Conservation (phyloP, 495 filamentous ascomycete genomes). For the Ramalina peruviana region DNA sequence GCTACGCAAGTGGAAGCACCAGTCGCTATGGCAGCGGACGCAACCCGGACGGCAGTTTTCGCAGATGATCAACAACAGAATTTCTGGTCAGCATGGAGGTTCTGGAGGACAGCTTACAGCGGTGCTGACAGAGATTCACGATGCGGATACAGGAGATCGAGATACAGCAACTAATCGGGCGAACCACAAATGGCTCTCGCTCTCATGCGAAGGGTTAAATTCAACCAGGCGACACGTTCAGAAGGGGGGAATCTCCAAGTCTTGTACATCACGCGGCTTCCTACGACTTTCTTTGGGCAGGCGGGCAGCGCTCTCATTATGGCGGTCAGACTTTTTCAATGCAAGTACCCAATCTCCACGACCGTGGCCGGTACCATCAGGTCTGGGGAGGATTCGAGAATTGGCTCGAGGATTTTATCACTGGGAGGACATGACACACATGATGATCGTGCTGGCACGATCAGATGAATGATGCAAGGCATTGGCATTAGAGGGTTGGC, state of each 20-base stretch:
- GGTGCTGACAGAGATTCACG: constrained; percentile 7
- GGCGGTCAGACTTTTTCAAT: not conserved
- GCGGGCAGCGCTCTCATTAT: not conserved
- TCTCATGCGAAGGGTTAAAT: not conserved
- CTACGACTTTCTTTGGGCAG: not conserved
- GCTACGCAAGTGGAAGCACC: constrained; percentile 33
- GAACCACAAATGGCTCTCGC: constrained; percentile 1
- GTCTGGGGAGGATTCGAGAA: not conserved
- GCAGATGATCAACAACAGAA: constrained; percentile 10
- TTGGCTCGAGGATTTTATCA: not conserved
- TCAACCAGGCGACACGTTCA: not conserved
- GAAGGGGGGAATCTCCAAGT: not conserved
- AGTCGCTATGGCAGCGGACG: constrained; percentile 3
- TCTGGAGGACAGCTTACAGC: constrained; percentile 15
- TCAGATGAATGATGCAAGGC: not conserved
- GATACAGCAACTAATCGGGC: not conserved
- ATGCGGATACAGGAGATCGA: constrained; percentile 12
- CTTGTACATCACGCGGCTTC: not conserved
- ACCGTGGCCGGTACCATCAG: not conserved
- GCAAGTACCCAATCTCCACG: too few relatives aligned
- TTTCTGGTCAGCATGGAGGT: constrained; percentile 14
- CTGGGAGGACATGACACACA: not conserved
- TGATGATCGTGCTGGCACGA: constrained; percentile 6
- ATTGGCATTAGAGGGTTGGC: not conserved
- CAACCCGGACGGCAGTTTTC: constrained; percentile 15